Base-by-base conservation (phyloP, 805 yeast genomes). In the Metschnikowia cerradonensis region DNA sequence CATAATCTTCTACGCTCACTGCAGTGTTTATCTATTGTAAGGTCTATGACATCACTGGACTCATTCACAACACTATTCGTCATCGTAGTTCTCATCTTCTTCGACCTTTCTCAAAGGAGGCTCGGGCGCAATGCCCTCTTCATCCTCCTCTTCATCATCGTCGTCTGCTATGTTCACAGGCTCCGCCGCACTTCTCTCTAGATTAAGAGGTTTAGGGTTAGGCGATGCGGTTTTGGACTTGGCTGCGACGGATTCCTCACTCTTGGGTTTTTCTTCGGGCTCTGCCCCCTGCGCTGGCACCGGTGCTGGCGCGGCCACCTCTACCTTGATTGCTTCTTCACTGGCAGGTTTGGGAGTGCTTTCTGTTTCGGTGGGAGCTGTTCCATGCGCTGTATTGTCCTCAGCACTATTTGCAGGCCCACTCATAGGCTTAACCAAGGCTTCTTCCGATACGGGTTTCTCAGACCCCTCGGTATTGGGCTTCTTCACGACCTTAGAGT, bases 51-150 rank as follows among this genome's bases (percentile, higher is more conserved):
- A 39, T 38, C 26, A 22, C 30, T n/a, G 3, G 31, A 22, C 17
- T 30, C 14, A 26, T 15, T 17, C 34, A 34, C 13, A 14, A n/a
- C 41, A 33, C 55, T 58, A 66, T 47, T 73, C 76, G 47, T 73
- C 78, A 52, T 73, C 78, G 57, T 74, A 74, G 56, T 74, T 66
- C 57, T 73, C 78, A 52, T 74, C 78, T 55, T 74, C 78, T 38
- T 73, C 76, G 26, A 74, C 73, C 45, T 68, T 69, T 52, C 78
- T 64, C 68, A 73, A 61, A 14, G 78, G 78, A 26, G 78, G 77
- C 50, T 73, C 78, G 1, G 67, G 64, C 47, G 67, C 75, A 6
- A 46, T 47, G 17, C 55, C 56, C 40, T 56, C 57, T 20, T 60
- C 62, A 19, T 60, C 66, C n/a, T 66, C 67, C 10, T 60, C 66